Percentiles rank a stretch among this genome's conserved stretches.
These are phyloP conservation scores for Neofusicoccum umdonicola DNA, from an alignment of 2,329 filamentous ascomycete species.

Conservation along the genomic window DNA sequence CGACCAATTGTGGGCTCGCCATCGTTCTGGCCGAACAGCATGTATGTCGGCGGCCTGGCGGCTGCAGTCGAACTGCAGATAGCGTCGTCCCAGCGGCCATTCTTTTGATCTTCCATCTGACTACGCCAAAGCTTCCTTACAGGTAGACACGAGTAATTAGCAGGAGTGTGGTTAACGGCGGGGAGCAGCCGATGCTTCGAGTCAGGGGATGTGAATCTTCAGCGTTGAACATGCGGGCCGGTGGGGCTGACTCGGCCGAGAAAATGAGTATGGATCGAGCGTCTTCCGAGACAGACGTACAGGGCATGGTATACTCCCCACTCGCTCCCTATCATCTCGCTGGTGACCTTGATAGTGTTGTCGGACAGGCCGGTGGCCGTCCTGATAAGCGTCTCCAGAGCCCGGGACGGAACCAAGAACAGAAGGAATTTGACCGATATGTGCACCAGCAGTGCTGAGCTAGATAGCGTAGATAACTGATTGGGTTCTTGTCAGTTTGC, in stretches of 20 bases:
- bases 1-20: not conserved
- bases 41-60: not conserved
- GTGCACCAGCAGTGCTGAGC: not conserved
- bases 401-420: not conserved
- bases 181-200: not conserved
- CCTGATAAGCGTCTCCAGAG: not conserved
- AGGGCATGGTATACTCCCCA: conserved; percentile 4
- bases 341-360: not conserved
- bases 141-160: not conserved
- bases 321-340: not conserved
- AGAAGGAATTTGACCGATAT: not conserved
- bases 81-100: not conserved
- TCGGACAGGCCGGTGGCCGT: not conserved
- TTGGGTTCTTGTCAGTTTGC: not conserved
- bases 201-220: not conserved
- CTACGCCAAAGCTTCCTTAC: not conserved
- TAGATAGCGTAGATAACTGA: not conserved
- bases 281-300: not conserved
- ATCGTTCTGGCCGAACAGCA: not conserved
- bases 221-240: not conserved
- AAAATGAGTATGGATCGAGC: no score
- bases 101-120: not conserved
- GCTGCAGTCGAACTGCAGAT: not conserved
- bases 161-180: no score
- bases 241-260: no score